Conservation (phyloP, 495 filamentous ascomycete genomes). For the Chaetomium fimeti region DNA sequence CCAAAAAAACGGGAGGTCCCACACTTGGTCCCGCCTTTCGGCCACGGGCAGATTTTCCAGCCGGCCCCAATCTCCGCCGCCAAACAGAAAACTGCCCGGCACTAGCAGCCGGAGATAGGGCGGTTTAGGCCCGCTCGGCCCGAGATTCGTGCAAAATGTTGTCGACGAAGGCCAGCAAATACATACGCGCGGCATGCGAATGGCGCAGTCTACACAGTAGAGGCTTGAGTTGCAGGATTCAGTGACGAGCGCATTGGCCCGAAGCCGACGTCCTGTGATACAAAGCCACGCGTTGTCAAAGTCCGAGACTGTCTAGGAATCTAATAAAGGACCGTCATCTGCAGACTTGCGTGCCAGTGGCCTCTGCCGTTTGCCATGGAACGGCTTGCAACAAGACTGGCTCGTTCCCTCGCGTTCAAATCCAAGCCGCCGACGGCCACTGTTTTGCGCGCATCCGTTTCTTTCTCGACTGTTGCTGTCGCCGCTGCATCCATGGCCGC, state of each 20-base stretch:
- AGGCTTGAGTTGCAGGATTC: background rate
- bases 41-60: no score
- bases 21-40: no score
- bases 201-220: background rate
- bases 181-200: background rate
- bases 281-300: background rate
- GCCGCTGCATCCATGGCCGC: conserved; percentile 22
- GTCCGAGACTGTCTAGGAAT: background rate
- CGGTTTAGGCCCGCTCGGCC: background rate
- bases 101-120: background rate
- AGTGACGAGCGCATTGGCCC: background rate
- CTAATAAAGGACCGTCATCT: background rate
- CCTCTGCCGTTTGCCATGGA: conserved; percentile 2
- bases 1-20: no score
- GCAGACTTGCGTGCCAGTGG: background rate
- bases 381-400: conserved; percentile 1
- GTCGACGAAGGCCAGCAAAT: background rate
- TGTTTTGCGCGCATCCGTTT: conserved; percentile 18
- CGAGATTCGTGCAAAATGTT: background rate
- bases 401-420: background rate
- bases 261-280: background rate
- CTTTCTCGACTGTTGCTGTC: conserved; percentile 19
- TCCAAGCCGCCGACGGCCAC: background rate
- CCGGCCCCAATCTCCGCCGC: background rate
- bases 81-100: background rate